phyloP scores from a whole-genome alignment of 2,329 filamentous ascomycete species.

The Thermoascus crustaceus region DNA sequence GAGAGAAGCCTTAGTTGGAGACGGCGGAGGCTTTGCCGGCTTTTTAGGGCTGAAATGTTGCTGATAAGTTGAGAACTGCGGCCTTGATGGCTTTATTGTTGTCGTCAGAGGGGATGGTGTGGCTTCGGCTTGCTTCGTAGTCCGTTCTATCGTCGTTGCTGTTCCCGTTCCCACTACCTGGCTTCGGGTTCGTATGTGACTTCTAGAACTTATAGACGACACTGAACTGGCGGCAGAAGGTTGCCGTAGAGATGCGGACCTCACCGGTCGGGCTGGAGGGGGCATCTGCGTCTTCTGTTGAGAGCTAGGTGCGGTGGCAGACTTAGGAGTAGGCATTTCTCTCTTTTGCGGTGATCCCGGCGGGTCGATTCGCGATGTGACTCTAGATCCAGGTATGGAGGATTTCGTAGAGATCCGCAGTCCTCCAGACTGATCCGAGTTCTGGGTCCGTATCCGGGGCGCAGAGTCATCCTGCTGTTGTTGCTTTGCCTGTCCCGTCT shows the following conservation, averaged over 20 bases:
- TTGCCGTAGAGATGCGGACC: constrained; percentile 32
- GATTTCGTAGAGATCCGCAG: too few species aligned
- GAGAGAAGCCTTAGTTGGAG: constrained; percentile 12
- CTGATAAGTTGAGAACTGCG: constrained; percentile 30
- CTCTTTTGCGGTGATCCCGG: constrained; percentile 18
- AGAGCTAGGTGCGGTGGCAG: constrained; percentile 11
- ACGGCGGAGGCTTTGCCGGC: constrained; percentile 14
- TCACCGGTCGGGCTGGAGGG: constrained; percentile 24
- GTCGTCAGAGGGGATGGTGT: constrained; percentile 11
- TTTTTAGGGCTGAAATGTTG: constrained; percentile 35
- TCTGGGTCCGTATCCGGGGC: neutral
- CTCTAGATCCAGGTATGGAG: too few species aligned
- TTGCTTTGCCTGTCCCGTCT: neutral
- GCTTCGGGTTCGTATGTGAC: constrained; percentile 29
- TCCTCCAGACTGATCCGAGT: constrained; percentile 1
- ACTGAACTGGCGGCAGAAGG: constrained; percentile 16
- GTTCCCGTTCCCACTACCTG: constrained; percentile 19
- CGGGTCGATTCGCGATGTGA: too few species aligned
- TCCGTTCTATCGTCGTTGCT: constrained; percentile 3
- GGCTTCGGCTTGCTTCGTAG: constrained; percentile 12
- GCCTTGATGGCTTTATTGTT: constrained; percentile 18
- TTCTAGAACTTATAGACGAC: constrained; percentile 10
- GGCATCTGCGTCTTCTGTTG: constrained; percentile 26
- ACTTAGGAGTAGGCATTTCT: constrained; percentile 5
- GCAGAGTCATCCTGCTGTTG: constrained; percentile 1